Base-by-base conservation (phyloP, 75 land plant genomes). In the Picea glauca region DNA sequence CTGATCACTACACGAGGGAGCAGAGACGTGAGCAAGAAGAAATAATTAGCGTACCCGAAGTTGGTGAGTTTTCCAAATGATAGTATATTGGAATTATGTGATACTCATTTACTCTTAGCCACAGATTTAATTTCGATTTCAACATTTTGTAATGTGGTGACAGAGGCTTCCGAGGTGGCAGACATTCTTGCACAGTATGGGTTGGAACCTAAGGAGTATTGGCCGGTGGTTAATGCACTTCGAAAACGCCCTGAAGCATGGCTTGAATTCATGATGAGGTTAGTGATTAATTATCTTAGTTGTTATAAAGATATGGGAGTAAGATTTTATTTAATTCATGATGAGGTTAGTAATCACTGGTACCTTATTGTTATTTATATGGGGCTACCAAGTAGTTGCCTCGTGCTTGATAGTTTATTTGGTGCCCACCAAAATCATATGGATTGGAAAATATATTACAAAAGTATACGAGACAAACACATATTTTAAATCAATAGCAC, bases 231-330 rank as follows among this genome's bases (percentile, higher is more conserved):
- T 20, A 74, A 62, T 21, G 72, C 80, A 12, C 46, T 82, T 2
- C 59, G 79, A 26, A 82, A 77, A 26, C 30, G 83, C 26, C 83
- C 78, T 13, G 74, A 74, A 4, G 79, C 81, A 17, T 82, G 83
- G 83, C 35, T 82, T 61, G 83, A 82, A 5, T 82, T 82, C 58
- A 82, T 82, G 83, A 82, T 82, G 38, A 35, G 1, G 38, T 94
- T 80, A 83, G 79, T 62, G 35, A 46, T 13, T 58, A 38, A 23
- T 35, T 62, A 21, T 2, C 15, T 23, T 64, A 21, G 30, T 64
- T 8, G 12, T 50, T 8, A 50, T 9, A 50, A 50, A 50, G 56
- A 50, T 9, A 50, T 50, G 56, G 56, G 56, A 50, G 56, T 50
- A 12, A 50, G 11, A 8, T 50, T 50, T 50, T 50, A 50, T 50